phyloP scores from a whole-genome alignment of 2,329 filamentous ascomycete genomes.

The Fonsecaea pugnacius region DNA sequence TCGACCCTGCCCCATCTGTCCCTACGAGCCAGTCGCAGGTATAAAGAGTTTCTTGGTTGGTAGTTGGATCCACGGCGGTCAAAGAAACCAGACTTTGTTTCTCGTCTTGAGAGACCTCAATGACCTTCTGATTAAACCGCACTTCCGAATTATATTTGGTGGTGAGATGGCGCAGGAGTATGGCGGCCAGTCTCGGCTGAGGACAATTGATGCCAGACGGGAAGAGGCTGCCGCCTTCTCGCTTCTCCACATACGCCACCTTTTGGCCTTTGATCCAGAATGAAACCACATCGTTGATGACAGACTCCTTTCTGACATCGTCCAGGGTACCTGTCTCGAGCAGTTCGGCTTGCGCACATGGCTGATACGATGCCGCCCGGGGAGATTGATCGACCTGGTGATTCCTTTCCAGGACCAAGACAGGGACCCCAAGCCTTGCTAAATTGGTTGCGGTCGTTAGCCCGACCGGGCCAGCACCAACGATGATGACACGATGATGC shows the following conservation, averaged over 20 bases:
- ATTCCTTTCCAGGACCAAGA: slow-evolving; percentile 29
- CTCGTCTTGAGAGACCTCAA: slow-evolving; percentile 22
- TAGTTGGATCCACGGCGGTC: slow-evolving; percentile 20
- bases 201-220: slow-evolving; percentile 45
- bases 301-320: slow-evolving; percentile 28
- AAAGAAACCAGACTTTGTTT: slow-evolving; percentile 19
- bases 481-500: slow-evolving; percentile 28
- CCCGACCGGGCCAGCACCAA: slow-evolving; percentile 28
- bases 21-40: slow-evolving; percentile 32
- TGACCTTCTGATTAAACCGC: slow-evolving; percentile 28
- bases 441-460: slow-evolving; percentile 30
- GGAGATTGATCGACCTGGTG: slow-evolving; percentile 31
- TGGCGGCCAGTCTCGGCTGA: slow-evolving; percentile 28
- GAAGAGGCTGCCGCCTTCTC: slow-evolving; percentile 49
- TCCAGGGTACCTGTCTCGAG: slow-evolving; percentile 31
- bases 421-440: slow-evolving; percentile 26
- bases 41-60: slow-evolving; percentile 24
- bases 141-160: slow-evolving; percentile 28
- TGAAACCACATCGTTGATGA: slow-evolving; percentile 31
- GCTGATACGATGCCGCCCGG: slow-evolving; percentile 32
- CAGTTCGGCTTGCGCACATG: slow-evolving; percentile 31
- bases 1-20: slow-evolving; percentile 28
- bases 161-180: slow-evolving; percentile 28
- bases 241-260: slow-evolving; percentile 35
- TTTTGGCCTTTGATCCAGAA: slow-evolving; percentile 31